Evolutionary conservation across 768 basidiomycete genomes (phyloP).

Genomic region (Lanmaoa rubissima): DNA sequence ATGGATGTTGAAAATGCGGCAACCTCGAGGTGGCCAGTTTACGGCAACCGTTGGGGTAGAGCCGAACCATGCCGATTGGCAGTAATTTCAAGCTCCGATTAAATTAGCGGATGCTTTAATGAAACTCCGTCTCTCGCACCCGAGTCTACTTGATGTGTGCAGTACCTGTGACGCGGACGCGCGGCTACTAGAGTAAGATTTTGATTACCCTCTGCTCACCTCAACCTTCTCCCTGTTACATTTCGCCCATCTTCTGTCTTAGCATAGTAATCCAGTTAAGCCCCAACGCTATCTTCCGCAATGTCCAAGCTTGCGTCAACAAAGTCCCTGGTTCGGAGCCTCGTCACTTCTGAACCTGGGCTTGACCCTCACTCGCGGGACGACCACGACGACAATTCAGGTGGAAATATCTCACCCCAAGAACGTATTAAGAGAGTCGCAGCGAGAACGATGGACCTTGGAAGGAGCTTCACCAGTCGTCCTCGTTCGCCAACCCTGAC

Average conservation of each 20-base stretch:
- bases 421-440: conserved; percentile 55
- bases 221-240: not conserved
- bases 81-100: conserved; percentile 14
- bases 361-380: conserved; percentile 34
- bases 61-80: conserved; percentile 19
- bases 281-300: not conserved
- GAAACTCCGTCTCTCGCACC: not conserved
- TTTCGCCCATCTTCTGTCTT: not conserved
- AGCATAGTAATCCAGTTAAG: conserved; percentile 7
- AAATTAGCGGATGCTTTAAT: not conserved
- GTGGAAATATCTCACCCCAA: conserved; percentile 31
- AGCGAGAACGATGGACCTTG: conserved; percentile 61
- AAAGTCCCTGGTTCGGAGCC: conserved; percentile 20
- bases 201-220: conserved; percentile 1
- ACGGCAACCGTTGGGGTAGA: not conserved
- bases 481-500: conserved; percentile 30
- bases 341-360: conserved; percentile 30
- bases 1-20: conserved; percentile 21
- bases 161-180: conserved; percentile 2
- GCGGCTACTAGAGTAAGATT: conserved; percentile 8
- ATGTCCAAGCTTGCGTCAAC: conserved; percentile 29
- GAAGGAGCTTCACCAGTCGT: conserved; percentile 52
- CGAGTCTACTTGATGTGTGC: not conserved
- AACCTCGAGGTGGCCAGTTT: conserved; percentile 20
- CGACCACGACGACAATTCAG: conserved; percentile 27